A percentile compares a stretch with the other conserved stretches of the same genome.
Evolutionary conservation across 1,284 basidiomycete genomes (phyloP).

Genomic region (Cerioporus squamosus): DNA sequence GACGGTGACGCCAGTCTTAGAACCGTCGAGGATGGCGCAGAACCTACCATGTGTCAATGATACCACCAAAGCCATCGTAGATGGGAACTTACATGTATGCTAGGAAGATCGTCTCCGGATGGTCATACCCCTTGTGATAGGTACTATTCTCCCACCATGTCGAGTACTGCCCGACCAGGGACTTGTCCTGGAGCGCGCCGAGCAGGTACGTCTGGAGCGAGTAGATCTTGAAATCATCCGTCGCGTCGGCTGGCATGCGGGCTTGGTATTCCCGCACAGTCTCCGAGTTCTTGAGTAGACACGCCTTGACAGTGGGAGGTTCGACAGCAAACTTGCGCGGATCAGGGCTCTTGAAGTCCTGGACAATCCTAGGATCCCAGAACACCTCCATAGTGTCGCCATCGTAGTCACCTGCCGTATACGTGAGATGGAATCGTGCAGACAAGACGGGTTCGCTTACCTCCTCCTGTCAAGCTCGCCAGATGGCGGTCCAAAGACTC

Average conservation of each 20-base stretch:
- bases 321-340: slow-evolving; percentile 47
- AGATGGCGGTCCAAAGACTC: slow-evolving; percentile 35
- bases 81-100: slow-evolving; percentile 59
- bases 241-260: slow-evolving; percentile 15
- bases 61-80: neutral
- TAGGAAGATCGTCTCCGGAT: slow-evolving; percentile 52
- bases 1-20: slow-evolving; percentile 61
- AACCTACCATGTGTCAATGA: slow-evolving; percentile 45
- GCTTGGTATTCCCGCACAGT: slow-evolving; percentile 45
- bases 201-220: slow-evolving; percentile 54
- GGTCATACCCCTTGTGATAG: slow-evolving; percentile 53
- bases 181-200: slow-evolving; percentile 46
- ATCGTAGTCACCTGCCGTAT: slow-evolving; percentile 47
- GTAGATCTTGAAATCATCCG: slow-evolving; percentile 32
- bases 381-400: slow-evolving; percentile 46
- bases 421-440: neutral
- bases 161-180: slow-evolving; percentile 59
- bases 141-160: slow-evolving; percentile 58
- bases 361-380: slow-evolving; percentile 49
- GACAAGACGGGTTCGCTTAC: slow-evolving; percentile 24
- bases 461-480: slow-evolving; percentile 46
- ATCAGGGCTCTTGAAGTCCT: slow-evolving; percentile 52
- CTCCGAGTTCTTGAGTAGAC: slow-evolving; percentile 49
- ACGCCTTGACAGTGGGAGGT: slow-evolving; percentile 42
- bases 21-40: slow-evolving; percentile 59